Evolutionary conservation across 2,329 filamentous ascomycete genomes (phyloP).

Genomic region (Colletotrichum chlorophyti): DNA sequence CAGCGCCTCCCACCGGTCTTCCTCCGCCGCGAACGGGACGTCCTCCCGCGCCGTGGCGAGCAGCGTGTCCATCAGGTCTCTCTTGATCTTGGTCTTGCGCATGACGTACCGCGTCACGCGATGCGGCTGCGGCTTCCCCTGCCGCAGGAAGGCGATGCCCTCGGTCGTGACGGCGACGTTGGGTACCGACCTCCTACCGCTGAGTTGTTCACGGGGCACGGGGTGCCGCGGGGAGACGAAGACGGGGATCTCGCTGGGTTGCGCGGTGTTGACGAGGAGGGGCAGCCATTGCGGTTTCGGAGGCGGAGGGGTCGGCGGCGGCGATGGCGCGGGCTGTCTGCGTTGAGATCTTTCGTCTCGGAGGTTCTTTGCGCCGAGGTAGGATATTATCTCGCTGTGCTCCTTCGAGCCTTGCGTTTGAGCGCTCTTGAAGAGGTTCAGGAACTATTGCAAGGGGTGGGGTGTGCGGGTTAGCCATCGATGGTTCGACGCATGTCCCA

Average conservation of each 20-base stretch:
- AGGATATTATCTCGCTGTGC: conserved; percentile 47
- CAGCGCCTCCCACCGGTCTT: conserved; percentile 58
- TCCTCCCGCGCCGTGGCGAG: conserved; percentile 35
- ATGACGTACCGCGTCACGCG: conserved; percentile 63
- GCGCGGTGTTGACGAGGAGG: conserved; percentile 41
- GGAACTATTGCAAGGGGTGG: conserved; percentile 40
- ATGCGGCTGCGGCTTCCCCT: conserved; percentile 69
- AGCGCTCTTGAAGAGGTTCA: conserved; percentile 48
- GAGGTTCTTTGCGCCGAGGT: conserved; percentile 42
- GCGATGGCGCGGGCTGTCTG: conserved; percentile 24
- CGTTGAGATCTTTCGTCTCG: not conserved
- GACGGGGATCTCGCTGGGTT: conserved; percentile 44
- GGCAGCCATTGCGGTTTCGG: conserved; percentile 35
- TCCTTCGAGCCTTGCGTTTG: conserved; percentile 45
- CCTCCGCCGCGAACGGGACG: conserved; percentile 41
- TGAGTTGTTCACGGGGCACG: conserved; percentile 54
- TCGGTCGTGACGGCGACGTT: conserved; percentile 58
- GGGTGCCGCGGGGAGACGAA: conserved; percentile 57
- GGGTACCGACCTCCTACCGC: conserved; percentile 62
- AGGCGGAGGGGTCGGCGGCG: conserved; percentile 27
- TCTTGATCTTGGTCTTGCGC: conserved; percentile 53
- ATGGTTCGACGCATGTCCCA: too few species aligned
- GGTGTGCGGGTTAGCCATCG: not conserved
- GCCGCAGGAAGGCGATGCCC: conserved; percentile 69
- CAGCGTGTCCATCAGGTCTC: conserved; percentile 43